Evolutionary conservation across 108 stramenopile species (phyloP), one percentile per base, ranked within the genome.

Genomic region (Nitzschia sp.): DNA sequence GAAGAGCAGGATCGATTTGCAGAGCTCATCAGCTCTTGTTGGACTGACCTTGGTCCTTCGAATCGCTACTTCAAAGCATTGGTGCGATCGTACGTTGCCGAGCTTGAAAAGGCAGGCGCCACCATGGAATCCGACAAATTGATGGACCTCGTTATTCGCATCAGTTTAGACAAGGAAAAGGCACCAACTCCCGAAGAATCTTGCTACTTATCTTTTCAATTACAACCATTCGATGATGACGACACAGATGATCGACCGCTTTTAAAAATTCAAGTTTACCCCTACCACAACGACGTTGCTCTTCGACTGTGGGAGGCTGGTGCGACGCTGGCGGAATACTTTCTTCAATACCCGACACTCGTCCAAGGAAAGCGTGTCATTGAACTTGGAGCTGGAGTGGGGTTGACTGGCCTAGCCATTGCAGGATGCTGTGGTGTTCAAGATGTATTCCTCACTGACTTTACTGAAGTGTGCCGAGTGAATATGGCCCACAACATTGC

Each of bases 281-380:
- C 90, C 5, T 69, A 84, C 41, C 87, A 88, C 71, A 88, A 91
- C 46, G 90, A 91, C 56, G 90, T 91, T 13, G 77, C 85, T 2
- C 66, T 91, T 2, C 58, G 82, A 19, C 59, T 91, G 6, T 91
- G 90, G 90, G 90, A 91, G 45, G 90, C 87, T 3, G 90, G 90
- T 1, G 85, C 83, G 6, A 52, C 62, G 17, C 79, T 91, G 0
- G 72, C 85, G 0, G 90, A 91, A 36, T 91, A 62, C 56, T 72
- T 88, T 30, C 13, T 88, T 0, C 57, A 63, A 1, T 19, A 85
- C 58, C 67, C 80, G 1, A 0, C 56, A 2, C 26, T 48, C 5
- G 41, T 86, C 9, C 16, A 60, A 23, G 72, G 66, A 9, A 71
- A 61, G 33, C 38, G 34, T 1, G 68, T 91, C 4, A 32, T 86